Conservation (phyloP, 495 filamentous ascomycete genomes). For the Neurospora sp. region DNA sequence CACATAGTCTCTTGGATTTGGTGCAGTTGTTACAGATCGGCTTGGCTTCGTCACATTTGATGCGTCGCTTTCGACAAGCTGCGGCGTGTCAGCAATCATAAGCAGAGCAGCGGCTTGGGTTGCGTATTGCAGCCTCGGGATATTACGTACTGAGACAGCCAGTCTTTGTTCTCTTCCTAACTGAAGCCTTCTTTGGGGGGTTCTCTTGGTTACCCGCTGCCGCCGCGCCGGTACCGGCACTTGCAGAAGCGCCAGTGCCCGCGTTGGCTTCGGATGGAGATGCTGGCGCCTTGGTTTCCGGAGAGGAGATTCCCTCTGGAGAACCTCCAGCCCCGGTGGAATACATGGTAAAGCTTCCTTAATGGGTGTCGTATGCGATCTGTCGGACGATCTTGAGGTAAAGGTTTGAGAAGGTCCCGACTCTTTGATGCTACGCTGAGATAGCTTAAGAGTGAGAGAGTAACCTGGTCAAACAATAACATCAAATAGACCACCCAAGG, state of each 20-base stretch:
- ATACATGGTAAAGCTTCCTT: constrained; percentile 3
- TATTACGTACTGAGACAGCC: constrained; percentile 77
- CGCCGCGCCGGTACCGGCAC: neutral
- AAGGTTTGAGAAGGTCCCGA: neutral
- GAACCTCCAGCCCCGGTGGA: neutral
- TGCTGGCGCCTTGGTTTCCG: neutral
- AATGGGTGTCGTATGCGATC: neutral
- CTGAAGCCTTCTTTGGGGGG: constrained; percentile 21
- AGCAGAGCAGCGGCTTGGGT: neutral
- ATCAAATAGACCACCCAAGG: neutral
- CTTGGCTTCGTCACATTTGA: constrained; percentile 94
- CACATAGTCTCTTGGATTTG: constrained; percentile 87
- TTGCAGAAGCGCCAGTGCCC: neutral
- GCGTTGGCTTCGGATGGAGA: neutral
- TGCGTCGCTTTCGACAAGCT: constrained; percentile 90
- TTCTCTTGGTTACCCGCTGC: constrained; percentile 15
- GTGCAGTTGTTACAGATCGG: constrained; percentile 85
- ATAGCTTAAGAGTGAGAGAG: neutral
- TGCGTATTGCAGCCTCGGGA: neutral
- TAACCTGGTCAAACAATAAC: neutral
- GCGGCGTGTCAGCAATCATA: constrained; percentile 9
- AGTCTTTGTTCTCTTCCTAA: constrained; percentile 86
- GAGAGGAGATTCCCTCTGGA: neutral
- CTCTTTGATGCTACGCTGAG: neutral
- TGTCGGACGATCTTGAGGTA: neutral